These are phyloP conservation scores for Cytidiella melzeri DNA, from an alignment of 768 basidiomycete species.

Conservation along the genomic window DNA sequence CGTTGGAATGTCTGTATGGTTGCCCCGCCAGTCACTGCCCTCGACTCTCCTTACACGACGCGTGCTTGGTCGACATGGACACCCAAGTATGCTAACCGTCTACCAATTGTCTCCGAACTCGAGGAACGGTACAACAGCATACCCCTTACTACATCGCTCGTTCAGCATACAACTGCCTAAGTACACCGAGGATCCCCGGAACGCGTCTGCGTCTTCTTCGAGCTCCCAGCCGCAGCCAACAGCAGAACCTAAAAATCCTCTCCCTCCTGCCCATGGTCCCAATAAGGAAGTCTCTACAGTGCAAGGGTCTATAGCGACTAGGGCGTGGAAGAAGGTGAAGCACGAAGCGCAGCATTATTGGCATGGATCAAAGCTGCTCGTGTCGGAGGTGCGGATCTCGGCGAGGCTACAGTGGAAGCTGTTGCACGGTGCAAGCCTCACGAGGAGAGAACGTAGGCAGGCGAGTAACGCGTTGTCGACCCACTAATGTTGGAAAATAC, in stretches of 20 bases:
- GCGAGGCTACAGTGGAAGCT: slow-evolving; percentile 86
- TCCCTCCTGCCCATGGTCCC: slow-evolving; percentile 36
- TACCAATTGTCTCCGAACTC: slow-evolving; percentile 6
- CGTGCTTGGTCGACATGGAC: slow-evolving; percentile 17
- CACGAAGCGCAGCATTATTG: slow-evolving; percentile 96
- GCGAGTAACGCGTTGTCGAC: slow-evolving; percentile 36
- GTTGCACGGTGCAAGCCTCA: slow-evolving; percentile 84
- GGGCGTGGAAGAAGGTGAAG: slow-evolving; percentile 91
- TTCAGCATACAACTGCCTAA: slow-evolving; percentile 33
- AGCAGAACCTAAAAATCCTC: slow-evolving; percentile 34
- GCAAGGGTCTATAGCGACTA: slow-evolving; percentile 40
- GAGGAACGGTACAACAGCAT: slow-evolving; percentile 8
- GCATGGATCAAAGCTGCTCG: slow-evolving; percentile 91
- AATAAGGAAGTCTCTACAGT: slow-evolving; percentile 29
- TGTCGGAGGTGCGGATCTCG: slow-evolving; percentile 91
- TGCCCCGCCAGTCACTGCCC: slow-evolving; percentile 45
- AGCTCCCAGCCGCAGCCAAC: slow-evolving; percentile 21
- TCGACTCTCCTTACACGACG: slow-evolving; percentile 35
- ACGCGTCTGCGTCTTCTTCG: slow-evolving; percentile 9
- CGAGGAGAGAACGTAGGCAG: slow-evolving; percentile 91
- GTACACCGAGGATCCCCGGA: slow-evolving; percentile 8
- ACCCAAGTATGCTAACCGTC: slow-evolving; percentile 13
- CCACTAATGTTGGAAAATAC: background rate
- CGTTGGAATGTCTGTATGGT: slow-evolving; percentile 66
- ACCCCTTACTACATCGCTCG: slow-evolving; percentile 13